A percentile compares a stretch with the other conserved stretches of the same genome.
Conservation (phyloP, 2,329 filamentous ascomycete species). For the Fusarium sp. region DNA sequence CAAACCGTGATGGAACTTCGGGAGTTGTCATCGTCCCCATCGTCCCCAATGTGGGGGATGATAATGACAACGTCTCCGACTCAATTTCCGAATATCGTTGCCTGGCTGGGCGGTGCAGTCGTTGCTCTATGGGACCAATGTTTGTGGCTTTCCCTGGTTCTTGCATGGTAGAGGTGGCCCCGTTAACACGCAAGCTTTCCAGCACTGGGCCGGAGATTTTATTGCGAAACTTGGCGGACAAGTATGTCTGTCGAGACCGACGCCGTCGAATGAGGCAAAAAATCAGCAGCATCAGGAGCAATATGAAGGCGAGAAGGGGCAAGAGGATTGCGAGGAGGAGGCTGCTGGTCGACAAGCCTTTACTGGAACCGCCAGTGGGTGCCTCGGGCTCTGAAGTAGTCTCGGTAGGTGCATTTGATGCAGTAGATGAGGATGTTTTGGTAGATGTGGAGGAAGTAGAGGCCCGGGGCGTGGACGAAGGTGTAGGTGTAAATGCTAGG, state of each 20-base stretch:
- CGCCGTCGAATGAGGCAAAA: constrained; percentile 51
- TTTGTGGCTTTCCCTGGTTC: constrained; percentile 35
- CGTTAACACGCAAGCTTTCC: constrained; percentile 45
- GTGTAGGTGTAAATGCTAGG: constrained; percentile 41
- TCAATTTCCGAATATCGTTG: constrained; percentile 40
- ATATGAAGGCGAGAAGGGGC: constrained; percentile 53
- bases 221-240: constrained; percentile 45
- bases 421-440: constrained; percentile 36
- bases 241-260: constrained; percentile 43
- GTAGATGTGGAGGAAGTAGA: constrained; percentile 29
- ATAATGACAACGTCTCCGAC: constrained; percentile 39
- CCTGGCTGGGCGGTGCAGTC: constrained; percentile 26
- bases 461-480: constrained; percentile 24
- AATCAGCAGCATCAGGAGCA: constrained; percentile 49
- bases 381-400: constrained; percentile 27
- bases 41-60: constrained; percentile 45
- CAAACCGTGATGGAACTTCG: constrained; percentile 40
- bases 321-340: constrained; percentile 60
- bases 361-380: constrained; percentile 23
- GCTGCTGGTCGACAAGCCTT: constrained; percentile 46
- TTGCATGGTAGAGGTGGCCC: constrained; percentile 39
- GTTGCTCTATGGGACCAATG: constrained; percentile 10
- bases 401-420: constrained; percentile 27
- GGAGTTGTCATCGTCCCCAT: constrained; percentile 37
- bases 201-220: constrained; percentile 51